These are phyloP conservation scores for Colletotrichum camelliae DNA, from an alignment of 2,329 filamentous ascomycete genomes.

Conservation along the genomic window DNA sequence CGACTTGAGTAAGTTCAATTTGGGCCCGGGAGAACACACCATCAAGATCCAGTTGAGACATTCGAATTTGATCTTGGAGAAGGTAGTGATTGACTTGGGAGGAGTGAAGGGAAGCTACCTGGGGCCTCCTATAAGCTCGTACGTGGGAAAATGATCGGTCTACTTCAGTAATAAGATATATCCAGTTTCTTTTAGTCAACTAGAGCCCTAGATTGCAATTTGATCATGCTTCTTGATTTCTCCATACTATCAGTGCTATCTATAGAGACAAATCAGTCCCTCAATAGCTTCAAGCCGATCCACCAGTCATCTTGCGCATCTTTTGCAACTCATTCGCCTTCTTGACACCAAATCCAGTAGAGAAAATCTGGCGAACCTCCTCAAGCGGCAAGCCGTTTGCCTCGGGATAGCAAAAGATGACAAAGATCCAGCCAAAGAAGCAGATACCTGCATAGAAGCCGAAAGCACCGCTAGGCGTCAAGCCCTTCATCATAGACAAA, in stretches of 20 bases:
- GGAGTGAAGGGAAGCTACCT: constrained; percentile 38
- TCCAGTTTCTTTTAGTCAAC: not conserved
- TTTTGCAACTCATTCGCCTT: constrained; percentile 44
- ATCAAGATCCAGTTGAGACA: constrained; percentile 34
- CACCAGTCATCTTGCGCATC: constrained; percentile 26
- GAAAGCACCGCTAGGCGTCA: constrained; percentile 55
- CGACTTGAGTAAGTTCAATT: constrained; percentile 23
- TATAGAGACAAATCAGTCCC: not conserved
- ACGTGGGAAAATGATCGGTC: not conserved
- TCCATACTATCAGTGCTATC: not conserved
- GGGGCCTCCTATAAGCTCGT: constrained; percentile 34
- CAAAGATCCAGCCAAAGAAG: constrained; percentile 49
- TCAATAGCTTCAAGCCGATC: not conserved
- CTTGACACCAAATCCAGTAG: constrained; percentile 50
- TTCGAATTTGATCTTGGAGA: constrained; percentile 41
- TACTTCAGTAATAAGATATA: not conserved
- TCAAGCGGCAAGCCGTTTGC: constrained; percentile 61
- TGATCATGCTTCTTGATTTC: not conserved
- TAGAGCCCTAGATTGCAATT: not conserved
- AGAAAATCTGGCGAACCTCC: constrained; percentile 56
- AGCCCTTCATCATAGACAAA: constrained; percentile 52
- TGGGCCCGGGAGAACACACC: constrained; percentile 30
- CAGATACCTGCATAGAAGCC: constrained; percentile 58
- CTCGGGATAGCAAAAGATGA: constrained; percentile 58
- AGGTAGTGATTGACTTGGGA: constrained; percentile 38